phyloP scores from a whole-genome alignment of 225 moss, liverwort and hornwort species.

The Antitrichia curtipendula region DNA sequence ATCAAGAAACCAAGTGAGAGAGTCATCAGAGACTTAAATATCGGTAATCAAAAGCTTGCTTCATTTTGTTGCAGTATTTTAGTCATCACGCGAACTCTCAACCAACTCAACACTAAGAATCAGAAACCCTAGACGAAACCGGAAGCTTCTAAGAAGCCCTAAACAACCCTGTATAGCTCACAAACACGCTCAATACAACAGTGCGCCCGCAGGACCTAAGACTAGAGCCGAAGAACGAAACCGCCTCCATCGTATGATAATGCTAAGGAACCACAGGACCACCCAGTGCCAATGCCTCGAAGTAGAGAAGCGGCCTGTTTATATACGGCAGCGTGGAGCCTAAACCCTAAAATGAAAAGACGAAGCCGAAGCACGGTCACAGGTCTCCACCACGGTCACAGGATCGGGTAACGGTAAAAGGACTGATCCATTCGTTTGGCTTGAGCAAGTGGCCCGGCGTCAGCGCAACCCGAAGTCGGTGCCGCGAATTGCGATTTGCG shows the following conservation, averaged over 20 bases:
- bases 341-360: neutral
- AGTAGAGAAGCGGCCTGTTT: neutral
- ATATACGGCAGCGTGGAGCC: neutral
- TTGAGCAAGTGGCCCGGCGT: neutral
- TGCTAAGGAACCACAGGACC: accelerated
- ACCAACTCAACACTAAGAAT: neutral
- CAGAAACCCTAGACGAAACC: neutral
- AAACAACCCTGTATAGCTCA: too few species aligned
- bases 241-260: neutral
- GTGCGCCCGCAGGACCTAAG: too few species aligned
- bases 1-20: neutral
- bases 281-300: accelerated
- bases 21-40: constrained; percentile 32
- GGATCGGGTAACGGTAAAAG: neutral
- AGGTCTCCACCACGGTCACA: neutral
- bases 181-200: neutral
- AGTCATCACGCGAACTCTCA: constrained; percentile 18
- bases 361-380: neutral
- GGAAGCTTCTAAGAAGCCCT: too few species aligned
- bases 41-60: constrained; percentile 12
- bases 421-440: neutral
- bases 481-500: neutral
- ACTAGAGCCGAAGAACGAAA: accelerated
- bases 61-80: constrained; percentile 35
- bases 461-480: neutral